Percentiles rank a stretch among this genome's conserved stretches.
Conservation (phyloP, 73 alveolate species). For the Strombidium stylifer region DNA sequence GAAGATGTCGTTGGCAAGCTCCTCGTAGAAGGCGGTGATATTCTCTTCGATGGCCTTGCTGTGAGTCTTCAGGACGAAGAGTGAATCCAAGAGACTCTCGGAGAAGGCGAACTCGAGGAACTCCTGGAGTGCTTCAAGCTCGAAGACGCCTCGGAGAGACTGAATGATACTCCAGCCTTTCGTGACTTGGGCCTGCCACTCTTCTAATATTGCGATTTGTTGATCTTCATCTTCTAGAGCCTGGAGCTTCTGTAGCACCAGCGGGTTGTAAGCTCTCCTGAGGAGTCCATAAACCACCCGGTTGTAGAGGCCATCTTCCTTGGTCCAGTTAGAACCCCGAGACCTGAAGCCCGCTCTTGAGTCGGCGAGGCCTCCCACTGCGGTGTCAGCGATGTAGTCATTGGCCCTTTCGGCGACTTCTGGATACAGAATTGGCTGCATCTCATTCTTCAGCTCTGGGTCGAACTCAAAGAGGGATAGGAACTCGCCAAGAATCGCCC, state of each 20-base stretch:
- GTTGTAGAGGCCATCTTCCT: too few species aligned
- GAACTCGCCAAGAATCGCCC: constrained; percentile 18
- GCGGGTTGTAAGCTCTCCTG: too few species aligned
- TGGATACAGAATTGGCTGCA: neutral
- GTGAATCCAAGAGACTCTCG: constrained; percentile 10
- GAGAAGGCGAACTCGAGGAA: constrained; percentile 37
- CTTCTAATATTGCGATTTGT: too few species aligned
- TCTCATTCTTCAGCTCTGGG: neutral
- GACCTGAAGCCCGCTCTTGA: too few species aligned
- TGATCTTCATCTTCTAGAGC: too few species aligned
- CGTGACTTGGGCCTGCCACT: too few species aligned
- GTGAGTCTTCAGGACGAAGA: neutral
- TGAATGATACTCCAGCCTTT: constrained; percentile 26
- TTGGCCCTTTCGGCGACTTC: constrained; percentile 18
- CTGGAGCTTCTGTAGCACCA: too few species aligned
- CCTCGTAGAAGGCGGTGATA: constrained; percentile 1
- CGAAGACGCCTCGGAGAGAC: constrained; percentile 16
- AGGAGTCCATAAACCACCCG: too few species aligned
- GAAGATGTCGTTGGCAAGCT: constrained; percentile 23
- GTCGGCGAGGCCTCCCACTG: too few species aligned
- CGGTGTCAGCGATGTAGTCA: constrained; percentile 2
- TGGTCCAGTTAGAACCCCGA: too few species aligned
- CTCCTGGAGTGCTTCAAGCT: neutral
- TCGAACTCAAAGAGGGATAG: constrained; percentile 12
- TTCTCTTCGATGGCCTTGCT: neutral